Conservation (phyloP, 2,329 filamentous ascomycete species). For the Venturia aucupariae region DNA sequence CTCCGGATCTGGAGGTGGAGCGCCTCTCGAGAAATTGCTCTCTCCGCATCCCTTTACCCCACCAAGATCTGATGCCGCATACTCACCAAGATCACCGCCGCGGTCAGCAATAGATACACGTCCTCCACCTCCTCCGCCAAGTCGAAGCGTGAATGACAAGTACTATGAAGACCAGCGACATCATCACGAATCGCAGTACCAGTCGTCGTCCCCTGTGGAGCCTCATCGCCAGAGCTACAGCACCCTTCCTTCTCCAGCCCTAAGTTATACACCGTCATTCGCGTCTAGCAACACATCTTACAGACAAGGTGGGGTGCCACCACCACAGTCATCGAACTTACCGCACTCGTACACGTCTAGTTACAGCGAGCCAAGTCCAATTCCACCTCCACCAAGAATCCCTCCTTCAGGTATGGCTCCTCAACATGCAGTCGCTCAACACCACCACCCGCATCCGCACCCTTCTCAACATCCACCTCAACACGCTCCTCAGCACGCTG, state of each 20-base stretch:
- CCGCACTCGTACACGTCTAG: not conserved
- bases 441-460: not conserved
- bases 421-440: not conserved
- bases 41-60: conserved; percentile 30
- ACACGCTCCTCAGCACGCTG: not conserved
- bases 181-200: conserved; percentile 7
- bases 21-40: conserved; percentile 29
- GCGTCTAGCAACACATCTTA: conserved; percentile 21
- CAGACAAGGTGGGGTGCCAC: conserved; percentile 22
- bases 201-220: conserved; percentile 9
- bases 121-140: conserved; percentile 10
- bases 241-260: conserved; percentile 12
- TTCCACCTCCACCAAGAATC: conserved; percentile 5
- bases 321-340: not conserved
- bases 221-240: conserved; percentile 7
- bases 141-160: not conserved
- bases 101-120: conserved; percentile 11
- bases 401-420: not conserved
- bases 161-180: conserved; percentile 9
- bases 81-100: conserved; percentile 23
- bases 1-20: conserved; percentile 21
- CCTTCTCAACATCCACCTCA: not conserved
- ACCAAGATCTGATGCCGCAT: conserved; percentile 30
- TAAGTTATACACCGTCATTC: conserved; percentile 11
- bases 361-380: not conserved